A percentile compares a stretch with the other conserved stretches of the same genome.
These are phyloP conservation scores for Penstemon davidsonii DNA, from an alignment of 257 asterid genomes.

Conservation along the genomic window DNA sequence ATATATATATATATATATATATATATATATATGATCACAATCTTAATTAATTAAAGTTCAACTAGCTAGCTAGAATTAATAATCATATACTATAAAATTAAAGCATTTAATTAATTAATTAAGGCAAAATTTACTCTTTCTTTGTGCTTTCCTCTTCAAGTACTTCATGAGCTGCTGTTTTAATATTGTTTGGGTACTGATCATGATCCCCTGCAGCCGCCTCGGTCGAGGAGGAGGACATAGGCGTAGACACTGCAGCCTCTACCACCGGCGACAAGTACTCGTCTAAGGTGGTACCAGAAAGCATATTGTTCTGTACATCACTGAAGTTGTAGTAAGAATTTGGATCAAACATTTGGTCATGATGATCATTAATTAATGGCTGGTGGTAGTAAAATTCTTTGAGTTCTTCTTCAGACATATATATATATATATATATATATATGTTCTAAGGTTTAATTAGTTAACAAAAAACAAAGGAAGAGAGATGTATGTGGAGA, in stretches of 20 bases:
- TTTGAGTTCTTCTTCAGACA: constrained; percentile 46
- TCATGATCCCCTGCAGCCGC: constrained; percentile 49
- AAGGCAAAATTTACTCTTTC: constrained; percentile 48
- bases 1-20: too few species aligned
- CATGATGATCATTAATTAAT: constrained; percentile 28
- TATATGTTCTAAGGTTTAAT: neutral
- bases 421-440: constrained; percentile 17
- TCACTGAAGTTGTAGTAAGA: constrained; percentile 45
- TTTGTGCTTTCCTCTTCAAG: constrained; percentile 47
- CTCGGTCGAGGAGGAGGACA: constrained; percentile 56
- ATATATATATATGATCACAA: neutral
- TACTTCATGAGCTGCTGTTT: neutral
- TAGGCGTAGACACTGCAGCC: constrained; percentile 29
- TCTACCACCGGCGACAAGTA: too few species aligned
- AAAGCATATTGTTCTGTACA: too few species aligned
- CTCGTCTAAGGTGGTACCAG: too few species aligned
- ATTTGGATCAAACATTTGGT: neutral
- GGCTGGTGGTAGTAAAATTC: constrained; percentile 34
- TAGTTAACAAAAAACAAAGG: neutral
- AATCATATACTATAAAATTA: too few species aligned
- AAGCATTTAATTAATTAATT: too few species aligned
- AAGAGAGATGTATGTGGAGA: too few species aligned
- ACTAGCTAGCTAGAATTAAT: too few species aligned
- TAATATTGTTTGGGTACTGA: constrained; percentile 25
- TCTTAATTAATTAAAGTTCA: neutral